Base-by-base conservation (phyloP, 192 early-diverging fungal species). In the Mortierella antarctica region DNA sequence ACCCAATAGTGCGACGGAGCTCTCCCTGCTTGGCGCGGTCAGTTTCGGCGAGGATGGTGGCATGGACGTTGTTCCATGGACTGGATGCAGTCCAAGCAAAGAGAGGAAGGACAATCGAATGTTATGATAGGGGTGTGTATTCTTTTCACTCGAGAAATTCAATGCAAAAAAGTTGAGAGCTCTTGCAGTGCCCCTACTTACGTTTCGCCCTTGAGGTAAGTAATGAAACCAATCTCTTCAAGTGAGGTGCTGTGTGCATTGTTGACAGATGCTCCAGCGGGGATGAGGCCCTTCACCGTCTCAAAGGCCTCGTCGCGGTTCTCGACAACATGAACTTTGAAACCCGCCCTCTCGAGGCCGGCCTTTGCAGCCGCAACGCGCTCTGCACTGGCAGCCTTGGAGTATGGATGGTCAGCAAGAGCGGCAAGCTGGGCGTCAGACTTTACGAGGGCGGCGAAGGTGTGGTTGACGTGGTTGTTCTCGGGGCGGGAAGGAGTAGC, bases 151-250 rank as follows among this genome's bases (percentile, higher is more conserved):
- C 3, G 1, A 31, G 31, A 31, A 31, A 31, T 2, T 31, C 31
- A 31, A 31, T 31, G 31, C 31, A 31, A 31, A 11, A 23, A 56
- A 56, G n/a, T 23, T 11, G 10, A 56, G 13, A 21, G 18, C 11
- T 10, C 13, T 23, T 56, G 11, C 54, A 56, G 21, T 23, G 7
- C 23, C 31, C 40, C 15, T 41, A 62, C 61, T 47, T 62, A 46
- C 49, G 79, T 66, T 31, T 65, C 42, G 51, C 62, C 77, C 47
- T 82, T 82, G 44, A 82, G 66, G 57, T 70, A 82, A n/a, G 57
- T 65, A 21, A 82, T 81, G 57, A 82, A 82, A 14, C 79, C 79
- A 61, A 82, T 82, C 57, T 82, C 74, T 21, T 79, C 79, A 20
- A 82, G 46, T 4, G 79, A 49, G 5, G 79, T 82, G 11, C 77